Evolutionary conservation across 805 yeast genomes (phyloP).

Genomic region (Starmerella apis): DNA sequence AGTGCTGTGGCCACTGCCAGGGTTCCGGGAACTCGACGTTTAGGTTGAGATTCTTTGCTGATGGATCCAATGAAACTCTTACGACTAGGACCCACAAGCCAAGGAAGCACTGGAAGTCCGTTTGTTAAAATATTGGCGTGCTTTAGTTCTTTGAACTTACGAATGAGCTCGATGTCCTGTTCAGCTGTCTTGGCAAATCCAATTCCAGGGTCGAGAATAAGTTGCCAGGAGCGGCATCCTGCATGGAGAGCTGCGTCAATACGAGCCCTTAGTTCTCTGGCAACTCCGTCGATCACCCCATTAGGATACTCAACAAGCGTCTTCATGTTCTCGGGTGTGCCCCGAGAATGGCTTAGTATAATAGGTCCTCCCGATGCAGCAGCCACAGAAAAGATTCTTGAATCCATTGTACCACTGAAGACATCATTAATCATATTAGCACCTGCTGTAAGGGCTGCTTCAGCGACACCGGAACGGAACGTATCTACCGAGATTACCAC

Average conservation of each 20-base stretch:
- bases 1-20: slow-evolving; percentile 65
- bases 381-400: slow-evolving; percentile 54
- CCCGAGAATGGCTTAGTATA: slow-evolving; percentile 75
- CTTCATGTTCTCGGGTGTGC: slow-evolving; percentile 66
- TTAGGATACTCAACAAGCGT: slow-evolving; percentile 43
- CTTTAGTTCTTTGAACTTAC: slow-evolving; percentile 29
- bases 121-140: slow-evolving; percentile 24
- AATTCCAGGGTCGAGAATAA: slow-evolving; percentile 85
- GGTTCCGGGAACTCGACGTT: slow-evolving; percentile 64
- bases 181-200: slow-evolving; percentile 83
- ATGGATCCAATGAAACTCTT: slow-evolving; percentile 75
- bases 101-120: slow-evolving; percentile 40
- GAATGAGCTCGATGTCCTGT: slow-evolving; percentile 61
- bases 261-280: slow-evolving; percentile 52
- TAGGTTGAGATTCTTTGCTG: slow-evolving; percentile 47
- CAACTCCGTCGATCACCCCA: slow-evolving; percentile 45
- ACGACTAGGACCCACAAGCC: slow-evolving; percentile 78
- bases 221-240: slow-evolving; percentile 82
- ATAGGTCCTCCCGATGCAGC: slow-evolving; percentile 60
- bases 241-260: slow-evolving; percentile 45
- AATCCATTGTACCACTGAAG: slow-evolving; percentile 67
- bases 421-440: slow-evolving; percentile 90
- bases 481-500: slow-evolving; percentile 78
- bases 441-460: slow-evolving; percentile 55
- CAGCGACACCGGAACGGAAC: slow-evolving; percentile 66